Conservation (phyloP, 2,329 filamentous ascomycete species). For the Fusarium acutatum region DNA sequence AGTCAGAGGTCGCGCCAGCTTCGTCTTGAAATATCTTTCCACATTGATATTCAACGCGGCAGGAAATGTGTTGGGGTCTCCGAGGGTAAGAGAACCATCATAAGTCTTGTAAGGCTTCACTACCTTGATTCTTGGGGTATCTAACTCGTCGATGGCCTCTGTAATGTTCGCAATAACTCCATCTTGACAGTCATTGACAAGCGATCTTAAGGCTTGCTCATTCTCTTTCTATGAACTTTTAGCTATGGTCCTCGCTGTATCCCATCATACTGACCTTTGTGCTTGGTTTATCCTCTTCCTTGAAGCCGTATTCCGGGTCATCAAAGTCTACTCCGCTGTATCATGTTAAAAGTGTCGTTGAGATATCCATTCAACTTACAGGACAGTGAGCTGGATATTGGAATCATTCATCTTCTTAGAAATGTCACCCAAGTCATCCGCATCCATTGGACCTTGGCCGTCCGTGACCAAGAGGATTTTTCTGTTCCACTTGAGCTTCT, state of each 20-base stretch:
- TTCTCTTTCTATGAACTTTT: constrained; percentile 60
- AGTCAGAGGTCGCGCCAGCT: constrained; percentile 75
- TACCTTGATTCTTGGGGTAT: constrained; percentile 78
- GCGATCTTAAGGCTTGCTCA: constrained; percentile 70
- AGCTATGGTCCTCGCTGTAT: background rate
- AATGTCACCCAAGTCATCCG: constrained; percentile 75
- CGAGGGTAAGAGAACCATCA: constrained; percentile 81
- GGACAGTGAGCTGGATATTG: constrained; percentile 78
- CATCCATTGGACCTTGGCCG: constrained; percentile 76
- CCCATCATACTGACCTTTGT: constrained; percentile 67
- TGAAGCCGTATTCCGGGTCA: constrained; percentile 86
- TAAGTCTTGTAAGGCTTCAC: constrained; percentile 81
- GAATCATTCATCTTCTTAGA: constrained; percentile 76
- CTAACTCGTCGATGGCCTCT: constrained; percentile 83
- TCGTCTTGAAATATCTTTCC: constrained; percentile 89
- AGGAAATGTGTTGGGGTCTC: constrained; percentile 76
- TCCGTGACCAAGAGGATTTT: constrained; percentile 89
- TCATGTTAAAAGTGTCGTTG: constrained; percentile 24
- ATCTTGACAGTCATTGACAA: constrained; percentile 72
- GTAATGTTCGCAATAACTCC: constrained; percentile 85
- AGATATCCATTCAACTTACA: constrained; percentile 64
- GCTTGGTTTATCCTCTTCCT: constrained; percentile 84
- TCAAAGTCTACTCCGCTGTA: constrained; percentile 90
- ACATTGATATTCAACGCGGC: constrained; percentile 84
- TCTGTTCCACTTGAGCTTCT: constrained; percentile 81